Conservation (phyloP, 1,284 basidiomycete genomes). For the Malassezia dermatis region DNA sequence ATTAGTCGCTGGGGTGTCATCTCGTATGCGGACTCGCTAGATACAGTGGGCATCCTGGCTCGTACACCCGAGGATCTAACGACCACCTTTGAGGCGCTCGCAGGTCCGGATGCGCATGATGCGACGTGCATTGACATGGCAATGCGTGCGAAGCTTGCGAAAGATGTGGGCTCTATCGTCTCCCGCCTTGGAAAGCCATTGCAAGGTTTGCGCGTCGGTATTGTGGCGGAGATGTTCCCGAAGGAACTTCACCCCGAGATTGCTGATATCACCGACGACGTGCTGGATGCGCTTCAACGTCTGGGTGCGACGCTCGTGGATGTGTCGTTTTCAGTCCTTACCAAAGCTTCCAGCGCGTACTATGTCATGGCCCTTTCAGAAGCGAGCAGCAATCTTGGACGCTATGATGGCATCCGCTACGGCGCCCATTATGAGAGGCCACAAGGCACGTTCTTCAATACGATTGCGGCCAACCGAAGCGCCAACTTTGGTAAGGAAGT, state of each 20-base stretch:
- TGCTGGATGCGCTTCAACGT: conserved; percentile 53
- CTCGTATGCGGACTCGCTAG: conserved; percentile 84
- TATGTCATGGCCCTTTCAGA: conserved; percentile 90
- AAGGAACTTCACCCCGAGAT: conserved; percentile 55
- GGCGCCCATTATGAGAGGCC: conserved; percentile 53
- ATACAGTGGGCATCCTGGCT: conserved; percentile 79
- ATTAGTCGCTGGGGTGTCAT: conserved; percentile 83
- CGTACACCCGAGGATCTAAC: conserved; percentile 53
- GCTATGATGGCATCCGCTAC: conserved; percentile 71
- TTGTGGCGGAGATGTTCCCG: conserved; percentile 75
- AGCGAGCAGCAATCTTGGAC: conserved; percentile 80
- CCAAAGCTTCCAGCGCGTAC: conserved; percentile 77
- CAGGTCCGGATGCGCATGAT: conserved; percentile 62
- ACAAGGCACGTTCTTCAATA: not conserved
- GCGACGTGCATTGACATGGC: conserved; percentile 59
- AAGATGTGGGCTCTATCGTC: not conserved
- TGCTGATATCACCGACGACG: conserved; percentile 19
- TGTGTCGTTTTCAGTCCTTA: conserved; percentile 67
- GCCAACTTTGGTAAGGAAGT: conserved; percentile 73
- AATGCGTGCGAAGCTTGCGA: conserved; percentile 10
- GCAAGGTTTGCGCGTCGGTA: conserved; percentile 56
- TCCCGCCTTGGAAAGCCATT: conserved; percentile 21
- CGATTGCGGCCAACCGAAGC: conserved; percentile 49
- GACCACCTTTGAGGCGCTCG: conserved; percentile 60
- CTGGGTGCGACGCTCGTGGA: conserved; percentile 63